Percentiles rank a stretch among this genome's conserved stretches.
Conservation (phyloP, 495 filamentous ascomycete species). For the Neurospora sp. region DNA sequence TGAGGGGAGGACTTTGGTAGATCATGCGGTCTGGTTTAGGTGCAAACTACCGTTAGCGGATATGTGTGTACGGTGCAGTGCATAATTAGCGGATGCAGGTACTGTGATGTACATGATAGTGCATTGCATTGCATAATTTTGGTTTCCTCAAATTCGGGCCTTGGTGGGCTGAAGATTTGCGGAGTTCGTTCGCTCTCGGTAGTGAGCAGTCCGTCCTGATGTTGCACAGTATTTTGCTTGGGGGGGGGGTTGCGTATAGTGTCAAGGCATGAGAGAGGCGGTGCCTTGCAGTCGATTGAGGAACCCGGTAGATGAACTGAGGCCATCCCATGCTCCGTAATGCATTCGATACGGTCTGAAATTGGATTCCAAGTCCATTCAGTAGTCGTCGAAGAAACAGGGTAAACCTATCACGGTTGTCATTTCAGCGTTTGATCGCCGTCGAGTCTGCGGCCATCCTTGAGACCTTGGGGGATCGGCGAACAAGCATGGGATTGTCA, state of each 20-base stretch:
- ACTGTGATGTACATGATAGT: neutral
- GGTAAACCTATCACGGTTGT: neutral
- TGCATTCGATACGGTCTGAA: neutral
- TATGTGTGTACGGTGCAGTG: neutral
- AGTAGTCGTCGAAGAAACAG: neutral
- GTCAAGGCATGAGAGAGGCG: neutral
- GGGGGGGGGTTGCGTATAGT: neutral
- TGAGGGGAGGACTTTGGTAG: neutral
- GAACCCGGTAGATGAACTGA: neutral
- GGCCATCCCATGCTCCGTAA: neutral
- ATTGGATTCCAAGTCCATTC: neutral
- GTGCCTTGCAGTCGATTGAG: neutral
- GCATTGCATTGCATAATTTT: neutral
- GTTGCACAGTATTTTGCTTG: neutral
- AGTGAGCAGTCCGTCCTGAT: neutral
- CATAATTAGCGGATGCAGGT: neutral
- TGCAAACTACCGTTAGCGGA: neutral
- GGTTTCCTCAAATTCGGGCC: neutral
- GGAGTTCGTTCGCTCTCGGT: neutral
- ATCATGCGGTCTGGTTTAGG: neutral
- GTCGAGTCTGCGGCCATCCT: neutral
- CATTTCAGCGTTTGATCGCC: neutral
- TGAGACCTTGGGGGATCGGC: neutral
- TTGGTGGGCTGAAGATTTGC: neutral
- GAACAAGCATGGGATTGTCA: neutral